Conservation (phyloP, 495 filamentous ascomycete species). For the Podospora didyma region DNA sequence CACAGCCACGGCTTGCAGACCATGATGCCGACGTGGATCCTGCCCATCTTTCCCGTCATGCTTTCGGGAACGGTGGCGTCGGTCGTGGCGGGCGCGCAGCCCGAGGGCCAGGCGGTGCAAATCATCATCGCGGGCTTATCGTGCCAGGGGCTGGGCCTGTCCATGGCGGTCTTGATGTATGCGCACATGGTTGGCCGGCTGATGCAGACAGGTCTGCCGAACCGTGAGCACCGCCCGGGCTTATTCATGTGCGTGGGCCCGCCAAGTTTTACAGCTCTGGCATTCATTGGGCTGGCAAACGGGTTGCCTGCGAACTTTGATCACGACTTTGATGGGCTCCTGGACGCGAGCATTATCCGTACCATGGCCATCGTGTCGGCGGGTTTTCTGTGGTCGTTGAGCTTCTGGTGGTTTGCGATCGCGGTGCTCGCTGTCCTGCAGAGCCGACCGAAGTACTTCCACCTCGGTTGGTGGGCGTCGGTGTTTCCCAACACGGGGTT, state of each 20-base stretch:
- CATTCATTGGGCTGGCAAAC: slow-evolving; percentile 25
- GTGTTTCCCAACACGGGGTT: slow-evolving; percentile 61
- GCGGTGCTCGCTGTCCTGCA: slow-evolving; percentile 51
- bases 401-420: slow-evolving; percentile 70
- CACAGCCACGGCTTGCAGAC: slow-evolving; percentile 32
- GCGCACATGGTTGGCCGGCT: slow-evolving; percentile 58
- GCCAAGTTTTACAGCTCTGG: slow-evolving; percentile 55
- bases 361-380: slow-evolving; percentile 51
- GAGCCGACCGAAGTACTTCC: slow-evolving; percentile 49
- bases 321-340: slow-evolving; percentile 25
- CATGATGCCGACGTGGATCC: slow-evolving; percentile 55
- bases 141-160: slow-evolving; percentile 51
- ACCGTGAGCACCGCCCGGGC: slow-evolving; percentile 47
- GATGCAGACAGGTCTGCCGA: slow-evolving; percentile 55
- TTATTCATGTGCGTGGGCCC: slow-evolving; percentile 73
- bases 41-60: slow-evolving; percentile 56
- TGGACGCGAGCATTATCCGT: slow-evolving; percentile 30
- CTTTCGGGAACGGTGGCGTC: slow-evolving; percentile 50
- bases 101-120: slow-evolving; percentile 29
- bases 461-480: slow-evolving; percentile 54
- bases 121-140: slow-evolving; percentile 49
- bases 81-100: slow-evolving; percentile 41
- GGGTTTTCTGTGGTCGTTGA: slow-evolving; percentile 70
- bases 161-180: slow-evolving; percentile 51
- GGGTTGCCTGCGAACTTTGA: slow-evolving; percentile 32